Evolutionary conservation across 345 rosid species (phyloP), one percentile per base, ranked within the genome.

Genomic region (Dovyalis caffra): DNA sequence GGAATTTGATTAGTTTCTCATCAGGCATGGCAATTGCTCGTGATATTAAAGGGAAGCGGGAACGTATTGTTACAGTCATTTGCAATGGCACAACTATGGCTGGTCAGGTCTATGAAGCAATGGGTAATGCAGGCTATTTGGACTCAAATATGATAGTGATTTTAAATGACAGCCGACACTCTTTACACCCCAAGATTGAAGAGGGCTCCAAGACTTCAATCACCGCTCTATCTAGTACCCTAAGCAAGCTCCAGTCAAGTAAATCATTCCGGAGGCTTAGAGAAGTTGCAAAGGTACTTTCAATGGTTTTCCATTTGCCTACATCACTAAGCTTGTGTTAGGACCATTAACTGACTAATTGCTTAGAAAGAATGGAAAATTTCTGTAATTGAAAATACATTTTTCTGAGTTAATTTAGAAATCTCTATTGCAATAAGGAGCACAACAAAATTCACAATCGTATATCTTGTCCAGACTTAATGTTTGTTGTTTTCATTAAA

Each of bases 91-190:
- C 97, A 78, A 89, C 93, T 34, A 85, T 90, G 88, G 91, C 97
- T 18, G 99, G 99, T 76, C 99, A 92, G 89, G 91, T 88, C 45
- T 95, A 90, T 64, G 99, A 95, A 84, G 95, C 99, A 49, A 95
- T 95, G 97, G 85, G 92, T 82, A 95, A 91, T 86, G 92, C 97
- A 9, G 97, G 99, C 67, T 91, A 92, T 82, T 83, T 95, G 87
- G 92, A 95, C 78, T 89, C 97, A 43, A 85, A 92, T 76, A 88
- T 92, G 94, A 87, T 95, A 64, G 97, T 95, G 69, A 95, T 92
- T 72, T 83, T 95, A 68, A 94, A 95, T 81, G 99, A 95, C 78
- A 90, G 84, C 76, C 87, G 86, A 72, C 97, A 88, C 76, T 88
- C 91, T 71, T 84, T 95, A 71, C 95, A 87, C 72, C 95, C 92